Evolutionary conservation across 2,329 filamentous ascomycete species (phyloP), one percentile per base, ranked within the genome.

Genomic region (Fusarium staphyleae): DNA sequence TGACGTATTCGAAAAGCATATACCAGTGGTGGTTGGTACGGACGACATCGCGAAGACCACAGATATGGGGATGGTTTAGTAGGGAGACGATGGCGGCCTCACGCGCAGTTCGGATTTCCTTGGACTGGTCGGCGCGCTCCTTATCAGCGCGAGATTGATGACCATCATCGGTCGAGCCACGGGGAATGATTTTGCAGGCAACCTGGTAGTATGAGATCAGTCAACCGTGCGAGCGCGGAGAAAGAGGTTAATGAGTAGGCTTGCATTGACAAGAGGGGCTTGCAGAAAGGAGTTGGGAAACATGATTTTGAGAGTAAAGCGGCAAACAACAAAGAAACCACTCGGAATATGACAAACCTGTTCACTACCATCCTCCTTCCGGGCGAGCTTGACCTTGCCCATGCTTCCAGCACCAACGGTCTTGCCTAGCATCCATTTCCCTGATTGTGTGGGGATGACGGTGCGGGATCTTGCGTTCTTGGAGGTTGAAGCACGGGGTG

Each of bases 1-100:
- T 97, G 74, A 99, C 95, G 73, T 95, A 97, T 77, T 99, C 95
- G 70, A 96, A 99, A 44, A 99, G 86, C 95, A 99, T 99, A 76
- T 99, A 99, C 95, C 95, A 99, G 75, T 99, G 95, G 72, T 97
- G 95, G 69, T 95, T 93, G 43, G 95, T 98, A 52, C 93, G 88
- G 50, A 98, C 89, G 19, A 97, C 92, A 76, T 99, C 95, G 62
- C 92, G 87, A 83, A 99, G 90, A 53, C 90, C 92, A 72, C 95
- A 98, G 52, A 99, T 96, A 70, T 96, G 96, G 12, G 93, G 95
- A 69, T 98, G 95, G 69, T 92, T 91, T 51, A 97, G 84, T 40
- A 99, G 85, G 19, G 91, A 96, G 59, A 97, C 93, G 69, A 99
- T 98, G 64, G 95, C 95, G 34, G 95, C 93, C 74, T 99, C 95